Percentiles rank a stretch among this genome's conserved stretches.
Evolutionary conservation across 805 yeast species (phyloP).

Genomic region (Komagataella phaffii): DNA sequence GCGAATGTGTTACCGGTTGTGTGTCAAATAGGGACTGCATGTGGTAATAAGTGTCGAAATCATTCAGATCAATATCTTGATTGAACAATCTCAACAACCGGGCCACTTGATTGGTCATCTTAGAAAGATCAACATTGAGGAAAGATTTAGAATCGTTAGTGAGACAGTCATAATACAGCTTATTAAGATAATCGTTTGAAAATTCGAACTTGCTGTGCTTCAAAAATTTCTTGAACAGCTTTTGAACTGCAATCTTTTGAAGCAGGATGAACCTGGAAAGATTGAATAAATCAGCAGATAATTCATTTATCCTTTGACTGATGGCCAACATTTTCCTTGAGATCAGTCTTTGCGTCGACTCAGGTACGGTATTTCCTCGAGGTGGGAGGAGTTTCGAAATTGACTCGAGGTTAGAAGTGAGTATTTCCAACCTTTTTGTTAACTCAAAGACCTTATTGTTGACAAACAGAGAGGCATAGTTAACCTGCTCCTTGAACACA

Average conservation of each 20-base stretch:
- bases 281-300: slow-evolving; percentile 42
- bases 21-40: background rate
- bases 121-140: slow-evolving; percentile 41
- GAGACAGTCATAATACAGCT: slow-evolving; percentile 15
- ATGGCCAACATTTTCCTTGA: slow-evolving; percentile 11
- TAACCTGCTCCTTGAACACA: slow-evolving; percentile 44
- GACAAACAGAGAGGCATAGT: slow-evolving; percentile 48
- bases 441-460: slow-evolving; percentile 59
- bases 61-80: slow-evolving; percentile 2
- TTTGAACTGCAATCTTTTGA: slow-evolving; percentile 62
- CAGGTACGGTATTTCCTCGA: background rate
- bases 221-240: slow-evolving; percentile 57
- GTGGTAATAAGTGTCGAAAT: background rate
- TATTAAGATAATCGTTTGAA: slow-evolving; percentile 18
- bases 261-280: slow-evolving; percentile 58
- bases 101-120: slow-evolving; percentile 15
- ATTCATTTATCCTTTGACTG: slow-evolving; percentile 24
- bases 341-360: slow-evolving; percentile 9
- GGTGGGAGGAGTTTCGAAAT: background rate
- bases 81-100: slow-evolving; percentile 12
- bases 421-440: slow-evolving; percentile 26
- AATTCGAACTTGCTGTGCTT: slow-evolving; percentile 25
- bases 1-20: background rate
- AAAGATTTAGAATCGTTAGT: slow-evolving; percentile 37
- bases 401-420: slow-evolving; percentile 4